Evolutionary conservation across 495 filamentous ascomycete species (phyloP), one percentile per base, ranked within the genome.

Genomic region (Penicillium simplicissimum): DNA sequence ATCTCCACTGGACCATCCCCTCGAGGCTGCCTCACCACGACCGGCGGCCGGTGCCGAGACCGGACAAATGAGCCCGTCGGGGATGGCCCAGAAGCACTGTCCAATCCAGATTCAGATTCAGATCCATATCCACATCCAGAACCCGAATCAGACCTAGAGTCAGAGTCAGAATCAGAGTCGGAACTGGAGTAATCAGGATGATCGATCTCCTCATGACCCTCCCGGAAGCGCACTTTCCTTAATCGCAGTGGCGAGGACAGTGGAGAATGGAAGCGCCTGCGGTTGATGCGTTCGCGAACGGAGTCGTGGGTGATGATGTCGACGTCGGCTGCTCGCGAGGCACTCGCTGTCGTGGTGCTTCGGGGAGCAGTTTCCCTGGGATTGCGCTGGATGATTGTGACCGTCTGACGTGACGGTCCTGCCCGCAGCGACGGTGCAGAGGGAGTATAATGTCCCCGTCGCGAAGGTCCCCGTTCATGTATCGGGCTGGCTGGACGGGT

Each of bases 401-500:
- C 14, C 5, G 2, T 8, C 6, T 4, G 14, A 8, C 23, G 21
- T 31, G 45, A 3, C 0, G 45, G 43, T 21, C 43, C 10, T 47
- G 43, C 9, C 13, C 1, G 11, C 5, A 8, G 19, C 9, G 7
- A 1, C 7, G 43, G 43, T 8, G n/a, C 19, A 13, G 43, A 19
- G 10, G 45, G 25, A 0, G 23, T 49, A 28, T 36, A 36, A 23
- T 33, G 33, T 23, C 51, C 51, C 19, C n/a, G 31, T 13, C 51
- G 15, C 11, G 31, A 2, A 0, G 51, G 51, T 23, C 11, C 33
- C 4, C 15, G 31, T 37, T 53, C 51, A 23, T 21, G 35, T 13
- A 53, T 15, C 23, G 51, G 51, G 51, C 51, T 53, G 33, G 33
- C 8, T 53, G 51, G 51, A 13, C 51, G 51, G 13, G 33, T 8